Evolutionary conservation across 768 basidiomycete species (phyloP), one percentile per base, ranked within the genome.

Genomic region (Naganishia vaughanmartiniae): DNA sequence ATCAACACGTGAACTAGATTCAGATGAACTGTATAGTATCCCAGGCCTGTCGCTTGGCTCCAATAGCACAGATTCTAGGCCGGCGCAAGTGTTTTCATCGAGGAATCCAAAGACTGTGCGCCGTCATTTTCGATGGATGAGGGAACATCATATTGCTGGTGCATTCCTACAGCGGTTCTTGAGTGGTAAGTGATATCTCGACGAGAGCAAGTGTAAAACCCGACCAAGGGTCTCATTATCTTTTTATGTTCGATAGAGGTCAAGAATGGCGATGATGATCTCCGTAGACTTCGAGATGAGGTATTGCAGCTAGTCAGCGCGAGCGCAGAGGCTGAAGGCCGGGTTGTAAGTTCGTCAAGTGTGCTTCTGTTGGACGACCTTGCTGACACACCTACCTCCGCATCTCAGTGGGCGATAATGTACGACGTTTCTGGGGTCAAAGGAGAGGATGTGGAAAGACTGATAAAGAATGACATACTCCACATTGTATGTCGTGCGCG

Each of bases 101-200:
- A 85, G 90, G 42, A 85, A 91, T 77, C 84, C 87, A 19, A 86
- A 86, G 77, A 91, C 90, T 0, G 90, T 92, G 7, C 60, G 71
- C 55, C 85, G 87, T 45, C 90, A 91, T 77, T 90, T 90, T 77
- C 85, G 86, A 73, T 90, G 89, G 90, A 92, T 93, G 91, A 89
- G 90, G 6, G 82, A 86, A 73, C 88, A 90, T 73, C 87, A 88
- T 54, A 86, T 93, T 46, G 89, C 92, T 71, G 91, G 91, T 15
- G 90, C 86, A 1, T 91, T 92, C 78, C 77, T 92, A 24, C 91
- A 92, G 79, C 87, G 91, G 3, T 92, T 91, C 76, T 85, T 85
- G 1, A 85, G 87, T 14, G 67, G 71, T 56, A 34, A 48, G 67
- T 67, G 15, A 21, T 54, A n/a, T 42, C 24, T 56, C 34, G 17